These are phyloP conservation scores for Nannizziopsis barbatae DNA, from an alignment of 2,329 filamentous ascomycete genomes.

Conservation along the genomic window DNA sequence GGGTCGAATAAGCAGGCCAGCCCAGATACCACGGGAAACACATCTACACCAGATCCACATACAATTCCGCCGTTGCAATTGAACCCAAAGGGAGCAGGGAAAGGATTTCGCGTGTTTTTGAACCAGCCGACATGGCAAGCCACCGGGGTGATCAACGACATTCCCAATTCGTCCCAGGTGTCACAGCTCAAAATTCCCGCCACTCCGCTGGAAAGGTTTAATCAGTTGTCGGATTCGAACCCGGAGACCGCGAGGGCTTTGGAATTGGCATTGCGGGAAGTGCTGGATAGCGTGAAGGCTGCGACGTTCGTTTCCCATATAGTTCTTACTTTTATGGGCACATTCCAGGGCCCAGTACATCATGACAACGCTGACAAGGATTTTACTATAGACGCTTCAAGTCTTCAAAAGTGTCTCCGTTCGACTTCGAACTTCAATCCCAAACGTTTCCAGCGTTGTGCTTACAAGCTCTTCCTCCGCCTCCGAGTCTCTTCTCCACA, in stretches of 20 bases:
- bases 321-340: no score
- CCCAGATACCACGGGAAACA: slow-evolving; percentile 43
- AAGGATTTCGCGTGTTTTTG: slow-evolving; percentile 39
- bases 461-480: slow-evolving; percentile 66
- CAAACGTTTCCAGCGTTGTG: slow-evolving; percentile 79
- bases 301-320: slow-evolving; percentile 53
- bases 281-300: slow-evolving; percentile 68
- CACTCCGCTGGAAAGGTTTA: slow-evolving; percentile 8
- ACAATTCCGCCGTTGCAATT: slow-evolving; percentile 25
- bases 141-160: slow-evolving; percentile 67
- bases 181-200: slow-evolving; percentile 16
- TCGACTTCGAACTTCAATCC: slow-evolving; percentile 73
- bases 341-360: no score
- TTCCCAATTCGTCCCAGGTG: slow-evolving; percentile 37
- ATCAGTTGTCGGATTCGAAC: slow-evolving; percentile 15
- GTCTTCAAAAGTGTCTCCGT: slow-evolving; percentile 38
- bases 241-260: slow-evolving; percentile 75
- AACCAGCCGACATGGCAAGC: slow-evolving; percentile 61
- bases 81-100: slow-evolving; percentile 24
- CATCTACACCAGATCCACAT: slow-evolving; percentile 7
- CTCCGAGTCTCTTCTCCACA: slow-evolving; percentile 69
- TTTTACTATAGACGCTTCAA: slow-evolving; percentile 31
- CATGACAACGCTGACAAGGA: neutral
- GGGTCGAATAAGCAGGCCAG: slow-evolving; percentile 51
- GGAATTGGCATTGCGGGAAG: slow-evolving; percentile 72